These are phyloP conservation scores for Roridomyces roridus DNA, from an alignment of 768 basidiomycete species.

Conservation along the genomic window DNA sequence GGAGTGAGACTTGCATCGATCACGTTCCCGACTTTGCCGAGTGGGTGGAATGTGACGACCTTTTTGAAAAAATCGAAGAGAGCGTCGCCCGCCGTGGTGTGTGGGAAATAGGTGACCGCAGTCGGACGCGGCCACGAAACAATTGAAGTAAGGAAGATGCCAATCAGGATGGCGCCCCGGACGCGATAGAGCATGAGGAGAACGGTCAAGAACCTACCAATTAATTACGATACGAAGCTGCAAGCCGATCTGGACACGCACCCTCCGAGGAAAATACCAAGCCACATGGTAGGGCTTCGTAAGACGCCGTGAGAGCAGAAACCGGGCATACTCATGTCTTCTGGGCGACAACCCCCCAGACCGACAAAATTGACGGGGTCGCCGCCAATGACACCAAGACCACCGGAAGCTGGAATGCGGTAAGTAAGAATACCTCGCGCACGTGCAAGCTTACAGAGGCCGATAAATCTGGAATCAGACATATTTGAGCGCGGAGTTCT, in stretches of 20 bases:
- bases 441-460: conserved; percentile 56
- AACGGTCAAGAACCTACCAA: conserved; percentile 69
- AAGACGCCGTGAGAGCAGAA: conserved; percentile 73
- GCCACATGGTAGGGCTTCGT: conserved; percentile 81
- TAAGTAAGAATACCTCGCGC: conserved; percentile 2
- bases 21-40: conserved; percentile 67
- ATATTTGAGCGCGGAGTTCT: conserved; percentile 10
- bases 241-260: conserved; percentile 36
- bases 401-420: conserved; percentile 57
- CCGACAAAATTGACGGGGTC: conserved; percentile 72
- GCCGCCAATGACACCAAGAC: conserved; percentile 80
- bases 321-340: conserved; percentile 57
- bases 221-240: neutral
- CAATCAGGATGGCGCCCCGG: conserved; percentile 82
- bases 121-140: conserved; percentile 91
- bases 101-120: conserved; percentile 81
- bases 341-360: conserved; percentile 73
- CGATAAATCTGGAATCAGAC: conserved; percentile 64
- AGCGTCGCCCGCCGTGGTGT: conserved; percentile 68
- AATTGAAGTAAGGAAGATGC: conserved; percentile 84
- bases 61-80: conserved; percentile 87
- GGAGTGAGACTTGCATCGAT: conserved; percentile 58
- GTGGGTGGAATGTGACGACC: conserved; percentile 75
- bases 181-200: conserved; percentile 86
- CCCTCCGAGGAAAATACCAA: conserved; percentile 89